These are phyloP conservation scores for Saitoella complicata DNA, from an alignment of 805 yeast species.

Conservation along the genomic window DNA sequence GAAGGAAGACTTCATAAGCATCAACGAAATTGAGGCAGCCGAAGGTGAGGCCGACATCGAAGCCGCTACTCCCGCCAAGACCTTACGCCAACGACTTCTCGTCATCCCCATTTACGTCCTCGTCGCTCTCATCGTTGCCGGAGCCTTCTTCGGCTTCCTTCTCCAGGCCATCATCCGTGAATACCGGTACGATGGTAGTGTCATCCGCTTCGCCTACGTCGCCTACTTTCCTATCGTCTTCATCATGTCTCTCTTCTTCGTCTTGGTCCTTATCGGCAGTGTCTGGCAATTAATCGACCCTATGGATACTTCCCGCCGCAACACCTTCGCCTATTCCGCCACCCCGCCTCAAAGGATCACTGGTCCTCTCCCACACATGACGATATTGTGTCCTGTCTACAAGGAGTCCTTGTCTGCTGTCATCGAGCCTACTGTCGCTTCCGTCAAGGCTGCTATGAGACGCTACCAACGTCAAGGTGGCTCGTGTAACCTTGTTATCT, in stretches of 20 bases:
- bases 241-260: constrained; percentile 8
- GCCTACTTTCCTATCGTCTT: constrained; percentile 5
- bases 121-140: too few relatives aligned
- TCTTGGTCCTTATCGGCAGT: constrained; percentile 7
- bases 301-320: constrained; percentile 4
- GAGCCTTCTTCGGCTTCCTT: too few relatives aligned
- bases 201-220: constrained; percentile 1
- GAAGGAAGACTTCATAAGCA: background rate
- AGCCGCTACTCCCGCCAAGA: too few relatives aligned
- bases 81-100: too few relatives aligned
- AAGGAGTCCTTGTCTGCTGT: constrained; percentile 8
- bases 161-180: too few relatives aligned
- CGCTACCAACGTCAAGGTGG: constrained; percentile 11
- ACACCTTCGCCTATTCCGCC: constrained; percentile 6
- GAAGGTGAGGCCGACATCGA: too few relatives aligned
- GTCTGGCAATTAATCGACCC: constrained; percentile 6
- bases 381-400: constrained; percentile 10
- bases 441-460: constrained; percentile 7
- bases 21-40: too few relatives aligned
- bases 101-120: too few relatives aligned
- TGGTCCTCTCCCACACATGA: constrained; percentile 7
- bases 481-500: constrained; percentile 8
- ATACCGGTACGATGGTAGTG: too few relatives aligned
- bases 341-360: constrained; percentile 3
- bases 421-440: constrained; percentile 8